Evolutionary conservation across 1,139 yeast species (phyloP), one percentile per base, ranked within the genome.

Genomic region (Candida labiduridarum): DNA sequence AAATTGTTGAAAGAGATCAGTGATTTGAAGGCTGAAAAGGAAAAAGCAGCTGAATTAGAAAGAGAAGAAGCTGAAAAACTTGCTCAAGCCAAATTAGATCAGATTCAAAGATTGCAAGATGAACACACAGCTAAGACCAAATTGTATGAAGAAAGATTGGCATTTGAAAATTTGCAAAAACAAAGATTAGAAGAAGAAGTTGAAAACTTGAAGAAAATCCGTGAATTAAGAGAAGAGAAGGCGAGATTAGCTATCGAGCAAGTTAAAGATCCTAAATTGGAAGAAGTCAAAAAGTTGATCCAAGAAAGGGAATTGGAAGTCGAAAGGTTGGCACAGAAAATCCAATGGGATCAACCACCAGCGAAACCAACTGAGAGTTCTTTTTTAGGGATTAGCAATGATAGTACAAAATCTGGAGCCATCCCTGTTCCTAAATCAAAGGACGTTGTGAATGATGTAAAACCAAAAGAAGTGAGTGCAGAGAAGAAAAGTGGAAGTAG

Each of bases 211-310:
- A 69, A 69, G 57, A 70, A 71, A 50, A 71, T 72, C 51, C 64
- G 68, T 52, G 65, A 66, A 46, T 69, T 72, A 56, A 68, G 75
- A 58, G 76, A 69, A 60, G 76, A 72, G 52, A 72, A 69, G 56
- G 67, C 67, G 4, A 64, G 67, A 52, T 66, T 71, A 52, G 60
- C 72, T n/a, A 59, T 55, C 40, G 65, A 67, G 51, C 65, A 66
- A 44, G 56, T 58, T 30, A 59, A 61, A 35, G 65, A 64, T 44
- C 51, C 57, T 44, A 65, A 66, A 40, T 48, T 69, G 44, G 69
- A 64, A 38, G 70, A 67, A 44, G 61, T 72, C 49, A 71, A 71
- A 54, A 62, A 65, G 48, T 64, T 72, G 53, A 72, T 72, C 52
- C 71, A 68, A 50, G 68, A 64, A 16, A 62, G 77, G 50, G 76